Evolutionary conservation across 1,284 basidiomycete genomes (phyloP).

Genomic region (Ganoderma lingzhi): DNA sequence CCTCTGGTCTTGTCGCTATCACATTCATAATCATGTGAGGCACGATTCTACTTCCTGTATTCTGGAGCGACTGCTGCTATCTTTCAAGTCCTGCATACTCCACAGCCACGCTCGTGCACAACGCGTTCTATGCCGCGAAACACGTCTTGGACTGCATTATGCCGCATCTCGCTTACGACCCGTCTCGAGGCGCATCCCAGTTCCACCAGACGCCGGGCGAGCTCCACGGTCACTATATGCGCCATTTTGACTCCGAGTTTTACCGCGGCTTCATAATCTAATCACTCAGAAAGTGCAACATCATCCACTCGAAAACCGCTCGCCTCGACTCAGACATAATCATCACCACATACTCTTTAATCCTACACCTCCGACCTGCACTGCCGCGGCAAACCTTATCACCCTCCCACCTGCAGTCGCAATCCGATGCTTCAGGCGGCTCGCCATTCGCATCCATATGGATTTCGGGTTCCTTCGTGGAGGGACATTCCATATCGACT

Average conservation of each 20-base stretch:
- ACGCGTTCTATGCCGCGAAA: not conserved
- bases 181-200: not conserved
- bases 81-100: not conserved
- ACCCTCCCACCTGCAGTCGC: not conserved
- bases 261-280: not conserved
- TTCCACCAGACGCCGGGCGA: not conserved
- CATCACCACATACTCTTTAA: not conserved
- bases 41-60: conserved; percentile 17
- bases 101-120: not conserved
- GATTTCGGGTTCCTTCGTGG: not conserved
- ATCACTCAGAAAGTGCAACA: not conserved
- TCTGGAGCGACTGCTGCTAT: conserved; percentile 14
- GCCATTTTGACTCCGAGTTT: no score
- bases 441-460: not conserved
- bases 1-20: conserved; percentile 6
- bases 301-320: not conserved
- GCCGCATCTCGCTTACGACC: not conserved
- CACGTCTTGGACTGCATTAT: not conserved
- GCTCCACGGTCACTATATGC: not conserved
- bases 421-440: not conserved
- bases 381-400: not conserved
- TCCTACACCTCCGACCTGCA: not conserved
- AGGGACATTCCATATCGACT: not conserved
- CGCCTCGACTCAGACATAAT: not conserved
- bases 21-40: not conserved